Conservation (phyloP, 1,139 yeast species). For the Pichia sp. region DNA sequence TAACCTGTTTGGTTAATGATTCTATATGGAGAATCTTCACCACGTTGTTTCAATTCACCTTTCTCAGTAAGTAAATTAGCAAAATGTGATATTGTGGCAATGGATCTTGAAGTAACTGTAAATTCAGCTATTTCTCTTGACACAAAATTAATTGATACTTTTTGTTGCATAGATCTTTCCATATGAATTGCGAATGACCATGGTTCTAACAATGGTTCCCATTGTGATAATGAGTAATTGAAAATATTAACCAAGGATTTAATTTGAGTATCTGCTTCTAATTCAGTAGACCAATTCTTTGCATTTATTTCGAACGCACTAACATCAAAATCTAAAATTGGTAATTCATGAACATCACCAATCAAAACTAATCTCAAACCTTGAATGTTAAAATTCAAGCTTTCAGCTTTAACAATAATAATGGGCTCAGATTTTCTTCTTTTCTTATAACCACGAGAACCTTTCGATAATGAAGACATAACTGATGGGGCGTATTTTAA, state of each 20-base stretch:
- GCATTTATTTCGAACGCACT: constrained; percentile 69
- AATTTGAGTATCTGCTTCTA: constrained; percentile 64
- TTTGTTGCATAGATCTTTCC: constrained; percentile 41
- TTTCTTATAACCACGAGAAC: constrained; percentile 24
- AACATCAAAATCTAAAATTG: constrained; percentile 75
- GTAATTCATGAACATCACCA: constrained; percentile 92
- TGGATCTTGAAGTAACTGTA: constrained; percentile 74
- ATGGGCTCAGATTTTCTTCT: constrained; percentile 25
- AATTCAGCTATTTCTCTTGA: constrained; percentile 75
- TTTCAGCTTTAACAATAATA: constrained; percentile 62
- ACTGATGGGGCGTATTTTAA: constrained; percentile 66
- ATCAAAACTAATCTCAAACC: constrained; percentile 83
- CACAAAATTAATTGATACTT: constrained; percentile 53
- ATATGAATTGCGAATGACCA: constrained; percentile 80
- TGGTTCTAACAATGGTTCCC: constrained; percentile 94
- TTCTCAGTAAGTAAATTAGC: constrained; percentile 50
- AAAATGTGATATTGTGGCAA: constrained; percentile 70
- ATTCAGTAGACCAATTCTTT: constrained; percentile 84
- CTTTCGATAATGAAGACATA: constrained; percentile 37
- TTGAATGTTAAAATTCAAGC: constrained; percentile 61
- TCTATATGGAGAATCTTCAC: constrained; percentile 75
- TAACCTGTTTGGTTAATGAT: constrained; percentile 83
- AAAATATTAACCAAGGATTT: constrained; percentile 73
- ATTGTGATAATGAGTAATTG: constrained; percentile 85
- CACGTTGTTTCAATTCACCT: constrained; percentile 55